Base-by-base conservation (phyloP, 768 basidiomycete species). In the Termitomyces sp. region DNA sequence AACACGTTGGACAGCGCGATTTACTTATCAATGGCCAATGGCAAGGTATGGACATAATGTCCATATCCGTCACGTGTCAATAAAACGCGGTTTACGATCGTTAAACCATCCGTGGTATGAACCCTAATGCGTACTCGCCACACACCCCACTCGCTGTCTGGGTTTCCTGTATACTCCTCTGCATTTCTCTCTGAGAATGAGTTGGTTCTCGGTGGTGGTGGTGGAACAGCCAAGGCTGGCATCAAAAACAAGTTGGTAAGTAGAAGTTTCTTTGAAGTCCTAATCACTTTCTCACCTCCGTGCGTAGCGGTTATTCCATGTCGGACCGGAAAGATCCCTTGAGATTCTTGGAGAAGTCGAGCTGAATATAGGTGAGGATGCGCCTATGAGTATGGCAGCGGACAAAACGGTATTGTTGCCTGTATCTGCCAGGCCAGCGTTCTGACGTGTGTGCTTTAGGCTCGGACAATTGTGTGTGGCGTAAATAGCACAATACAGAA, bases 231-330 rank as follows among this genome's bases (percentile, higher is more conserved):
- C 10, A 84, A 84, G 63, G 94, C 83, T 56, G 97, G 97, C 4
- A 90, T 99, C 62, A 92, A 94, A 79, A 99, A 99, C 77, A 93
- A 94, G 73, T 75, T 99, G 66, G 96, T 93, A 65, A 69, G 90
- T 77, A 32, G 37, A 29, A 29, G 56, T 12, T 29, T 59, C 57
- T 45, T 42, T 5, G 47, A 52, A 11, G 29, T 25, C 15, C 42
- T 34, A 31, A 10, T 43, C n/a, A 36, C n/a, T 55, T 11, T 46
- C 43, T 56, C 49, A 61, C 59, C 5, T 62, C 57, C 11, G 20
- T 38, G 36, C 55, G 17, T 66, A 94, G 93, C 82, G 86, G 67
- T 73, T 94, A 29, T 94, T 91, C 71, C 76, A 80, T 51, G 77
- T 93, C 58, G 77, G 76, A 15, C 71, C 80, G 15, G 77, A 83